These are phyloP conservation scores for Colletotrichum spaethianum DNA, from an alignment of 2,329 filamentous ascomycete species.

Conservation along the genomic window DNA sequence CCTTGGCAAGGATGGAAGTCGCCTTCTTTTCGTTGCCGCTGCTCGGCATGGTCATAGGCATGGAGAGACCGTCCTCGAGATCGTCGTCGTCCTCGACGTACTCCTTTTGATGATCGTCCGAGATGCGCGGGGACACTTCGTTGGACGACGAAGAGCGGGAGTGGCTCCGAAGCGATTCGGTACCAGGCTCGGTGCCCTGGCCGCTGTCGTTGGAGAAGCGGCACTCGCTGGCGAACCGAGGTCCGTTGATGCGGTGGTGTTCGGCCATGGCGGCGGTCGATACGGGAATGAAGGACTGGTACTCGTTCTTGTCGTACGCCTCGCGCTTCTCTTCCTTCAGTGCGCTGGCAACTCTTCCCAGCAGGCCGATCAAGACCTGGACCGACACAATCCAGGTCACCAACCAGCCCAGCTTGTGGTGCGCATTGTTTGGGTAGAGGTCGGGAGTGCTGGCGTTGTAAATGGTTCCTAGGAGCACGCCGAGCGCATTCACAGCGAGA, in stretches of 20 bases:
- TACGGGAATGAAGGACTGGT: conserved; percentile 73
- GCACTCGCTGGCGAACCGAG: conserved; percentile 49
- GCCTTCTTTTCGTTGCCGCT: conserved; percentile 54
- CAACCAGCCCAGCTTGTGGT: conserved; percentile 90
- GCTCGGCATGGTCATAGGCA: conserved; percentile 60
- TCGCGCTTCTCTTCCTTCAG: conserved; percentile 13
- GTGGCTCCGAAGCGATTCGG: conserved; percentile 75
- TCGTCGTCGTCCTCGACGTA: conserved; percentile 65
- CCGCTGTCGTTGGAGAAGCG: conserved; percentile 80
- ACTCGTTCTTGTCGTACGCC: conserved; percentile 57
- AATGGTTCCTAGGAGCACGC: conserved; percentile 74
- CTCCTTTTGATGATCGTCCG: conserved; percentile 54
- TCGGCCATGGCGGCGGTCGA: conserved; percentile 69
- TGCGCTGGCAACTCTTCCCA: conserved; percentile 70
- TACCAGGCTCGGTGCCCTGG: conserved; percentile 80
- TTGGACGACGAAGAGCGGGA: conserved; percentile 74
- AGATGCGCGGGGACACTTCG: conserved; percentile 50
- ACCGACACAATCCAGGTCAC: conserved; percentile 79
- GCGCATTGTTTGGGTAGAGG: conserved; percentile 88
- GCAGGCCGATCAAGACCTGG: conserved; percentile 78
- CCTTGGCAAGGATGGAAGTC: conserved; percentile 66
- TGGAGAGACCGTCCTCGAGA: conserved; percentile 51
- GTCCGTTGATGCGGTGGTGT: conserved; percentile 57
- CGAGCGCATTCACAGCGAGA: conserved; percentile 73
- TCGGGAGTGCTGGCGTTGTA: conserved; percentile 89